Evolutionary conservation across 2,329 filamentous ascomycete genomes (phyloP).

Genomic region (Talaromyces pinophilus): DNA sequence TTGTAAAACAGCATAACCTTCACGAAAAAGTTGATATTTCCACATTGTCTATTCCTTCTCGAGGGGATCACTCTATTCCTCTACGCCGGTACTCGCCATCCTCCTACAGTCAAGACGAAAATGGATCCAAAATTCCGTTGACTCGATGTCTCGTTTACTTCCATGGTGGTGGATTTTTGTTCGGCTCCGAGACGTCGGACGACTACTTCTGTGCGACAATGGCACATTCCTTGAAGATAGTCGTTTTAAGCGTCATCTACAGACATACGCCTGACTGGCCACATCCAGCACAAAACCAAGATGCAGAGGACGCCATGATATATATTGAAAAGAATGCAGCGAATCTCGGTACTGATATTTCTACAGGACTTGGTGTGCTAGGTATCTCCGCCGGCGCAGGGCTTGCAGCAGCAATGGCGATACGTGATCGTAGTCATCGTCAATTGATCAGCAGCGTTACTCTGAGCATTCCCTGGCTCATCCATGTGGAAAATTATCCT

Average conservation of each 20-base stretch:
- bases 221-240: not conserved
- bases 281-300: not conserved
- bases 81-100: not conserved
- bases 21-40: not conserved
- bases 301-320: not conserved
- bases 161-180: not conserved
- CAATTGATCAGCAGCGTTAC: not conserved
- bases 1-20: not conserved
- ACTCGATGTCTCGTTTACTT: not conserved
- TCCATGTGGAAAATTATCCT: not conserved
- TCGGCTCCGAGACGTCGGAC: not conserved
- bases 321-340: not conserved
- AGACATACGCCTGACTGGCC: not conserved
- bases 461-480: not conserved
- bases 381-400: not conserved
- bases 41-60: not conserved
- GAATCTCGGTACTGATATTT: not conserved
- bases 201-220: not conserved
- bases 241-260: not conserved
- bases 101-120: not conserved
- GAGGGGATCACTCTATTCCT: not conserved
- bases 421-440: not conserved
- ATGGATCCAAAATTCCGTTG: not conserved
- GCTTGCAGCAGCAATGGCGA: not conserved
- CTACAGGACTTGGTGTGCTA: not conserved